Evolutionary conservation across 768 basidiomycete genomes (phyloP), one percentile per base, ranked within the genome.

Genomic region (Lactarius sp.): DNA sequence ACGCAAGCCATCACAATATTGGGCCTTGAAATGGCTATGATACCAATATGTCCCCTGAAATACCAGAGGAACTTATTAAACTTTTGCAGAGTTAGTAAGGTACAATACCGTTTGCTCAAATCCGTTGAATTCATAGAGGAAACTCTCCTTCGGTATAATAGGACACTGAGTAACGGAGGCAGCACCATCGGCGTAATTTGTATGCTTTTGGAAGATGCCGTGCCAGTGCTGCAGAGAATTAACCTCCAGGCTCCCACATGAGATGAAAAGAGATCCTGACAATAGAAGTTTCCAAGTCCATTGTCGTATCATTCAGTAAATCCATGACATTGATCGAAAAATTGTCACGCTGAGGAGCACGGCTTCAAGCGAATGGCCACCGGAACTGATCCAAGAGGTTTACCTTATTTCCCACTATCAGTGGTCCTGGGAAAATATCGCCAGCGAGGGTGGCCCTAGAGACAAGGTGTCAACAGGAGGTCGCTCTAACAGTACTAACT

Each of bases 281-380:
- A 31, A 85, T 78, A 47, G 78, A 80, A 6, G 84, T 85, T 4
- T 71, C 73, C 49, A 74, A 75, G 44, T 78, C 65, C 82, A 85
- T 80, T 0, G 78, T 72, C 0, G 66, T 68, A 31, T 84, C 78
- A 1, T 66, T 73, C 42, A 84, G 71, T 13, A 61, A 12, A 61
- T 85, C 77, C 6, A 74, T 61, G 33, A 84, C 80, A 34, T 80
- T 78, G 37, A 85, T 68, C 16, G 57, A 57, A 60, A 81, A 77
- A 22, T 59, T 56, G 50, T 77, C 72, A 2, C 78, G 78, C 73
- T 71, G 8, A 22, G 39, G 13, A 42, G 33, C 69, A 71, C 73
- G 69, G 71, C 82, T 57, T 18, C 27, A 1, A 3, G 18, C 34
- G 13, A 18, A n/a, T 18, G 5, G 16, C 3, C n/a, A 7, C 18